Evolutionary conservation across 257 asterid species (phyloP).

Genomic region (Solanum phureja): DNA sequence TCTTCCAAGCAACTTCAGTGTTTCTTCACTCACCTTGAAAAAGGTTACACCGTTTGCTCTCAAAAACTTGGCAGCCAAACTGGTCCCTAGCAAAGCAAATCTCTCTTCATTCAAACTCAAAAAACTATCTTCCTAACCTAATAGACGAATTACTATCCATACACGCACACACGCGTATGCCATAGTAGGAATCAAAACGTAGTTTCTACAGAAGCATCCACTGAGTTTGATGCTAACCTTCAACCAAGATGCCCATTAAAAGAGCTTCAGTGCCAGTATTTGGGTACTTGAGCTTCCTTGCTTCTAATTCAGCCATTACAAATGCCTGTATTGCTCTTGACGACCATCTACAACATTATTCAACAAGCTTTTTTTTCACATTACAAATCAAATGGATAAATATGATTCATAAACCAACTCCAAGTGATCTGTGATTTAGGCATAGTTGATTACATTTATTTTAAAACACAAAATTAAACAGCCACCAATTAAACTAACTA

Average conservation of each 20-base stretch:
- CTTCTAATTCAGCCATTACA: slow-evolving; percentile 83
- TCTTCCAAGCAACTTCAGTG: slow-evolving; percentile 56
- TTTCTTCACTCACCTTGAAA: slow-evolving; percentile 68
- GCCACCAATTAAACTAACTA: neutral
- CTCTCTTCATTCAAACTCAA: neutral
- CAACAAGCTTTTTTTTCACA: neutral
- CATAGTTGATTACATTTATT: neutral
- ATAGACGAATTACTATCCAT: neutral
- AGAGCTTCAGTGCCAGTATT: slow-evolving; percentile 89
- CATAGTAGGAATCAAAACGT: neutral
- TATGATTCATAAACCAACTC: neutral
- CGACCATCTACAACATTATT: slow-evolving; percentile 56
- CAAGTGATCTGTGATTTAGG: neutral
- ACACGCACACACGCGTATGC: neutral
- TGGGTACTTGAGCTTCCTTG: slow-evolving; percentile 77
- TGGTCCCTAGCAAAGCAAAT: slow-evolving; percentile 55
- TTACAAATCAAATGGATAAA: neutral
- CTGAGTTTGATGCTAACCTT: slow-evolving; percentile 39
- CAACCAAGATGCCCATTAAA: slow-evolving; percentile 88
- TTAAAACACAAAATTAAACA: neutral
- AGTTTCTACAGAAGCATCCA: neutral
- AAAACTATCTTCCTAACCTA: neutral
- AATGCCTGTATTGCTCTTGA: slow-evolving; percentile 79
- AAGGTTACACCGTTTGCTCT: slow-evolving; percentile 67
- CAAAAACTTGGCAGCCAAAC: slow-evolving; percentile 74